Evolutionary conservation across 1,284 basidiomycete species (phyloP).

Genomic region (Cutaneotrichosporon cavernicola): DNA sequence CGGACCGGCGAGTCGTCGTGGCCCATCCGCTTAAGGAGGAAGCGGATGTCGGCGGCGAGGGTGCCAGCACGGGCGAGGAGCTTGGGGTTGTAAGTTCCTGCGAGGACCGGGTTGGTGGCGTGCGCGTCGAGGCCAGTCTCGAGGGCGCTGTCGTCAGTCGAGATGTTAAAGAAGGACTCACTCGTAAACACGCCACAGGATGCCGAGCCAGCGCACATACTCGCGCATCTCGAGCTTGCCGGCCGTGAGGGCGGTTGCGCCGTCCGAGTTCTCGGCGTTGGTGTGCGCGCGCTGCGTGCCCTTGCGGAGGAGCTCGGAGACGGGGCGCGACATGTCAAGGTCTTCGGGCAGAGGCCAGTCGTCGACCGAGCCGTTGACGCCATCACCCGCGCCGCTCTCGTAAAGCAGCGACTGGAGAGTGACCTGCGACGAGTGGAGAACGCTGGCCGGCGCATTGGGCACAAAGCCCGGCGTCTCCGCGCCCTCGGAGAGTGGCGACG

Average conservation of each 20-base stretch:
- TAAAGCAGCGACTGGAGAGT: constrained; percentile 17
- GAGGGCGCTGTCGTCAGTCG: constrained; percentile 57
- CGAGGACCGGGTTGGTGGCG: constrained; percentile 62
- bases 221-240: constrained; percentile 65
- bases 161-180: constrained; percentile 53
- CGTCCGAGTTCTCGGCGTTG: constrained; percentile 62
- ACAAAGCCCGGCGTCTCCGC: constrained; percentile 10
- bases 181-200: constrained; percentile 76
- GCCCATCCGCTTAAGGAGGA: constrained; percentile 57
- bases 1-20: constrained; percentile 52
- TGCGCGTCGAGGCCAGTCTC: constrained; percentile 67
- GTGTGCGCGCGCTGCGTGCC: constrained; percentile 65
- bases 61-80: constrained; percentile 63
- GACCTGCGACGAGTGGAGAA: constrained; percentile 8
- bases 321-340: constrained; percentile 49
- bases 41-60: constrained; percentile 66
- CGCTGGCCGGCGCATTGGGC: constrained; percentile 22
- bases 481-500: background rate
- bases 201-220: constrained; percentile 69
- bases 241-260: constrained; percentile 62
- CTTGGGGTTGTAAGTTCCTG: constrained; percentile 69
- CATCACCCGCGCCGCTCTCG: constrained; percentile 17
- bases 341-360: constrained; percentile 34
- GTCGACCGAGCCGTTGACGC: constrained; percentile 23
- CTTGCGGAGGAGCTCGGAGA: constrained; percentile 57